Conservation (phyloP, 345 rosid species). For the Punica granatum region DNA sequence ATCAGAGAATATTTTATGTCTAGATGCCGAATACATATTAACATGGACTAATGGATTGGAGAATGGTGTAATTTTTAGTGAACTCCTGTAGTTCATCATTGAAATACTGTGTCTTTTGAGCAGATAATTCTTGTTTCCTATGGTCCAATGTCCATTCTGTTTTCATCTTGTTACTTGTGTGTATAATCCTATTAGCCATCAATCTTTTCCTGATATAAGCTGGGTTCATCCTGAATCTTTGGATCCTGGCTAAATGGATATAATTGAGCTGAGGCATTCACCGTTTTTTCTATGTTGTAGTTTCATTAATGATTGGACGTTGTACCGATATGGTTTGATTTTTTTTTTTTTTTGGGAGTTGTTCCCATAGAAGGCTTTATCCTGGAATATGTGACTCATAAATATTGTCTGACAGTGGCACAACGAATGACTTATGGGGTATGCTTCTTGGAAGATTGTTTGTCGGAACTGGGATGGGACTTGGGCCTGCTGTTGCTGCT, state of each 20-base stretch:
- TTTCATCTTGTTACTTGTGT: no score
- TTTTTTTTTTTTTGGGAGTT: background rate
- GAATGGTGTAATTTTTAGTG: no score
- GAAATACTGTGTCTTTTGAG: no score
- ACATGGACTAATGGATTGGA: no score
- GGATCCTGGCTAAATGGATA: background rate
- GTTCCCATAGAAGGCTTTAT: no score
- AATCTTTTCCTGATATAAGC: background rate
- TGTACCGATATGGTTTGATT: background rate
- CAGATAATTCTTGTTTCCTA: no score
- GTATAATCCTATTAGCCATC: no score
- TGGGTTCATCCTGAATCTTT: background rate
- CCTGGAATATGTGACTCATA: background rate
- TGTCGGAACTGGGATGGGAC: slow-evolving; percentile 94
- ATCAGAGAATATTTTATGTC: background rate
- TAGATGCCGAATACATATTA: no score
- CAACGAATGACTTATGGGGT: slow-evolving; percentile 64
- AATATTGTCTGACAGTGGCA: slow-evolving; percentile 53
- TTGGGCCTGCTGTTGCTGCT: slow-evolving; percentile 86
- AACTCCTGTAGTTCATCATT: no score
- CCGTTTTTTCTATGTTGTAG: background rate
- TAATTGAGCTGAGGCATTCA: no score
- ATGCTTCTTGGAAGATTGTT: slow-evolving; percentile 89
- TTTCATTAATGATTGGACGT: background rate
- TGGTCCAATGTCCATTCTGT: no score